Conservation (phyloP, 116 monocot species). For the Phalaenopsis hybrid region DNA sequence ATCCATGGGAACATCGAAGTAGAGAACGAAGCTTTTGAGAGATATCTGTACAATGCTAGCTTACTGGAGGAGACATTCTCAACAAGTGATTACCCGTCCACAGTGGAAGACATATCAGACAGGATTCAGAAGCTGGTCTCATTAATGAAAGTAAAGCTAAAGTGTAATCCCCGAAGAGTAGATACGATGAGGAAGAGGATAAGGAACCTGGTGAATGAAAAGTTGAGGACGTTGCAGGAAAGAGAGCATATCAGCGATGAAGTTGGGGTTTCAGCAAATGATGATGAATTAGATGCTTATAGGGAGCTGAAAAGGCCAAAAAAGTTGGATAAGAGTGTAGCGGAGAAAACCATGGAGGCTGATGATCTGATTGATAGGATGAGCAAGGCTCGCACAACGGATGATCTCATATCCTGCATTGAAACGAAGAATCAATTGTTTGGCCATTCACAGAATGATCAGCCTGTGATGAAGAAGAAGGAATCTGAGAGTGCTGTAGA, state of each 20-base stretch:
- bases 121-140: conserved; percentile 16
- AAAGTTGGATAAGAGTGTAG: conserved; percentile 9
- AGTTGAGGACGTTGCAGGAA: conserved; percentile 27
- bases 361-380: conserved; percentile 31
- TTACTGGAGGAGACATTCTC: conserved; percentile 60
- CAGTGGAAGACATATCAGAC: conserved; percentile 11
- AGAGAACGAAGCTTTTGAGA: conserved; percentile 82
- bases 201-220: conserved; percentile 18
- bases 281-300: conserved; percentile 20
- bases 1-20: conserved; percentile 55
- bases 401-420: too few species aligned
- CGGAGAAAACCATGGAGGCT: conserved; percentile 14
- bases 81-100: background rate
- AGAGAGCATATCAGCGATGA: conserved; percentile 11
- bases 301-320: conserved; percentile 20
- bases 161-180: conserved; percentile 20
- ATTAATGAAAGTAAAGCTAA: conserved; percentile 33
- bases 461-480: too few species aligned
- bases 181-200: conserved; percentile 23
- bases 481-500: too few species aligned
- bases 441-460: too few species aligned
- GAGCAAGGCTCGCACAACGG: conserved; percentile 33
- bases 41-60: conserved; percentile 58
- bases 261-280: background rate
- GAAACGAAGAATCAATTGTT: too few species aligned